Base-by-base conservation (phyloP, 139 green algal genomes). In the Edaphochlamys debaryana region DNA sequence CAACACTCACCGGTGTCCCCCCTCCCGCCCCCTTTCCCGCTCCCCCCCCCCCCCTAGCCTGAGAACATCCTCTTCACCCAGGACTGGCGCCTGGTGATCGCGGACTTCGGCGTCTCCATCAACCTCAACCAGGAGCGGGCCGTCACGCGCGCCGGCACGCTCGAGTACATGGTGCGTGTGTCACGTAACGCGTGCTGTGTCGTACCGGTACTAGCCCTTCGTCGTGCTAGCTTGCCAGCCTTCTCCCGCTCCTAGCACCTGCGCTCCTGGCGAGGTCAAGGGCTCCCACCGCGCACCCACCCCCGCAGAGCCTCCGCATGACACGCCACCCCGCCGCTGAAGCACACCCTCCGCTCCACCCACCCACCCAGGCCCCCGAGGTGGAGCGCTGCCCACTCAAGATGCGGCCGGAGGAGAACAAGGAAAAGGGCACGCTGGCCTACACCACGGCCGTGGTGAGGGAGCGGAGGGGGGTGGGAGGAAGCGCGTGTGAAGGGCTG, bases 351-450 rank as follows among this genome's bases (percentile, higher is more conserved):
- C n/a, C n/a, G n/a, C n/a, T n/a, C n/a, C n/a, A n/a, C n/a, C n/a
- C n/a, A n/a, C n/a, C n/a, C n/a, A n/a, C n/a, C n/a, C n/a, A n/a
- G n/a, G 85, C 85, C 0, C 85, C 85, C 0, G 85, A 89, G 64
- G 82, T 87, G 66, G 52, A 83, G 72, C 63, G 67, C 73, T 87
- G 82, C 82, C 82, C 82, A 13, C 63, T 78, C 66, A 87, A 87
- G 64, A 67, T 54, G 63, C 48, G 69, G 40, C 82, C 82, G 4
- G 73, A 83, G 50, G 73, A 83, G 36, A 82, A 87, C 82, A 87
- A 87, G 82, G 82, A 83, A 9, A 56, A 79, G 30, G 0, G 29
- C 2, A 4, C 30, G 7, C 71, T 87, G n/a, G 70, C 63, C 3
- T 87, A 87, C 42, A 48, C 27, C 22, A 74, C 76, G 0, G 76